Conservation (phyloP, 1,139 yeast genomes). For the Blastobotrys persicus region DNA sequence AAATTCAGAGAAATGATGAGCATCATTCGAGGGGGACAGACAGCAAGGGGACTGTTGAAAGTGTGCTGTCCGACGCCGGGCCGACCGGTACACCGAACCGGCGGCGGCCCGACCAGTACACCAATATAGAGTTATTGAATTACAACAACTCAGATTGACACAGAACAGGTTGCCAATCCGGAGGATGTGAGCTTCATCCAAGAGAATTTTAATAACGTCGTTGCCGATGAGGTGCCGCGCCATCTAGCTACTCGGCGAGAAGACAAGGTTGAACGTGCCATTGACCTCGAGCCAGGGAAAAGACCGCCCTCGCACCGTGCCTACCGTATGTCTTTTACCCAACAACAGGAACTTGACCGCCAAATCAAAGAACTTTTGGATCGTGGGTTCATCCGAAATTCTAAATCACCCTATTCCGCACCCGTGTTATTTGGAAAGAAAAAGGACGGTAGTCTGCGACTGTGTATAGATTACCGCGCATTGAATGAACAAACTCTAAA, state of each 20-base stretch:
- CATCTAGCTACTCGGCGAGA: not conserved
- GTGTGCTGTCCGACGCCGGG: too few species aligned
- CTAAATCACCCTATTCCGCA: slow-evolving; percentile 24
- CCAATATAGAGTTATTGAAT: not conserved
- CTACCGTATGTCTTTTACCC: not conserved
- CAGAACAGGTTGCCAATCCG: not conserved
- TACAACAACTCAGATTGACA: not conserved
- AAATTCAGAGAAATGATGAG: not conserved
- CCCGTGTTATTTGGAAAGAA: slow-evolving; percentile 25
- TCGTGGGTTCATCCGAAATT: slow-evolving; percentile 20
- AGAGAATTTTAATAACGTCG: not conserved
- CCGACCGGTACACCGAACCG: too few species aligned
- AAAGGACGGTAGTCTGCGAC: slow-evolving; percentile 23
- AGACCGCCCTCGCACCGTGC: not conserved
- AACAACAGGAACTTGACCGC: not conserved
- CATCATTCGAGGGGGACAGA: too few species aligned
- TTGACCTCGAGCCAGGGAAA: not conserved
- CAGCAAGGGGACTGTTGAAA: too few species aligned
- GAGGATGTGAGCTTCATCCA: not conserved
- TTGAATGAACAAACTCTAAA: slow-evolving; percentile 16
- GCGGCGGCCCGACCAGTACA: too few species aligned
- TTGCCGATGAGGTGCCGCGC: not conserved
- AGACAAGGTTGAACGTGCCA: not conserved
- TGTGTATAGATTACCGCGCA: slow-evolving; percentile 22
- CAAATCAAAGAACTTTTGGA: slow-evolving; percentile 15